Evolutionary conservation across 1,284 basidiomycete genomes (phyloP).

Genomic region (Stygiomarasmius scandens): DNA sequence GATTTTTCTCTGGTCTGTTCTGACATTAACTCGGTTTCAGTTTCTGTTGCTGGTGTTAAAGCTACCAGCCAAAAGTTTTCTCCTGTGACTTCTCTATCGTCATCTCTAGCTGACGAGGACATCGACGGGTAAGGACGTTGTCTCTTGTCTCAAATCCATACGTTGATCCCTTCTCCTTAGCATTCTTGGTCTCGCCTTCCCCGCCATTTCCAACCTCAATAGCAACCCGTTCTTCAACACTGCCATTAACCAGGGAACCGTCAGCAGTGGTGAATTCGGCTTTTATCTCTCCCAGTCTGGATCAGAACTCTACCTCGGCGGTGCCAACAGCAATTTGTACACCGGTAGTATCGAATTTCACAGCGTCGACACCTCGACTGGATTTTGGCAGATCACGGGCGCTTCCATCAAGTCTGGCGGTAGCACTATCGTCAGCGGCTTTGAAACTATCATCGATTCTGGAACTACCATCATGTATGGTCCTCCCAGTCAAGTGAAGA

Average conservation of each 20-base stretch:
- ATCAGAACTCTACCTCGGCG: conserved; percentile 19
- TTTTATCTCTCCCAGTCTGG: conserved; percentile 13
- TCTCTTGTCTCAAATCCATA: background rate
- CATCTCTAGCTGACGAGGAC: conserved; percentile 23
- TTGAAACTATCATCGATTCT: conserved; percentile 15
- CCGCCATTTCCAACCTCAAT: conserved; percentile 15
- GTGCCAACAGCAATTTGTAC: conserved; percentile 12
- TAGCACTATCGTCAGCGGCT: background rate
- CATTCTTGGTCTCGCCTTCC: conserved; percentile 20
- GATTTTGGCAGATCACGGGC: conserved; percentile 15
- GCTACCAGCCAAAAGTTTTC: conserved; percentile 31
- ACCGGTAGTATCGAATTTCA: conserved; percentile 12
- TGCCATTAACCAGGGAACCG: conserved; percentile 2
- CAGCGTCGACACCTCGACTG: conserved; percentile 8
- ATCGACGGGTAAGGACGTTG: conserved; percentile 15
- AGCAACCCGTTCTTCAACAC: conserved; percentile 18
- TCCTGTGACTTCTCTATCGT: conserved; percentile 21
- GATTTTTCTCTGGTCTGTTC: background rate
- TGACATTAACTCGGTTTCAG: too few species aligned
- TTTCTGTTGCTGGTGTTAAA: conserved; percentile 33
- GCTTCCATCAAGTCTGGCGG: background rate
- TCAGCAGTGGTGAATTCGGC: conserved; percentile 9
- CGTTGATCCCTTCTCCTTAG: conserved; percentile 2
- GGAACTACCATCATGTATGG: conserved; percentile 18
- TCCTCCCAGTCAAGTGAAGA: conserved; percentile 8